Evolutionary conservation across 2,329 filamentous ascomycete genomes (phyloP), one percentile per base, ranked within the genome.

Genomic region (Colletotrichum tabaci): DNA sequence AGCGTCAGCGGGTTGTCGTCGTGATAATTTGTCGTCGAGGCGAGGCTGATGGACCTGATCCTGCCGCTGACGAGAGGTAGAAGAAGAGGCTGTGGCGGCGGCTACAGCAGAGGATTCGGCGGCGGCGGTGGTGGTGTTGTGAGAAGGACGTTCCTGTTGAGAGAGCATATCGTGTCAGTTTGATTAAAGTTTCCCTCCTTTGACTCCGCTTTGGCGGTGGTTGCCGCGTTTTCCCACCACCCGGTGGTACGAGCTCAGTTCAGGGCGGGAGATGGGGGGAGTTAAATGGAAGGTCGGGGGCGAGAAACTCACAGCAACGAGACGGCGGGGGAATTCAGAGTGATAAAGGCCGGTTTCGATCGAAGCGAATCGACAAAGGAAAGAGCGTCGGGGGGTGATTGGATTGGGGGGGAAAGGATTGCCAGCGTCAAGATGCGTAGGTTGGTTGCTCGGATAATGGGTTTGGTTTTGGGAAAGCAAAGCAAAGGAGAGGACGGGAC

Each of bases 291-390:
- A 42, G 40, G 47, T 35, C 42, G 55, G 66, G 58, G 66, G 55
- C 60, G 30, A 67, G 61, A 71, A 68, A 71, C 68, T 71, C 30
- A 71, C 68, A 63, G 65, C 38, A 47, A 55, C 26, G 56, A 72
- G 67, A 61, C 49, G 42, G 66, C 58, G 50, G 61, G 69, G 38
- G 44, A 44, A 68, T 61, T 47, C 52, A 69, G 61, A 72, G 35
- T 46, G 61, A 72, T 55, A 49, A 61, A 69, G 61, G 70, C 66
- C 67, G 61, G 70, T 71, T 69, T 72, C 70, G 69, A 72, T 73
- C 69, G 69, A 73, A 72, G 69, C 72, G 50, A 73, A 67, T 71
- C 73, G 73, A 74, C 73, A 73, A 74, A 74, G 73, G 67, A 74
- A 74, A 73, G 73, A 74, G 56, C 65, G 72, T 73, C 72, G 72